Evolutionary conservation across 2,329 filamentous ascomycete genomes (phyloP), one percentile per base, ranked within the genome.

Genomic region (Xylariaceae sp.): DNA sequence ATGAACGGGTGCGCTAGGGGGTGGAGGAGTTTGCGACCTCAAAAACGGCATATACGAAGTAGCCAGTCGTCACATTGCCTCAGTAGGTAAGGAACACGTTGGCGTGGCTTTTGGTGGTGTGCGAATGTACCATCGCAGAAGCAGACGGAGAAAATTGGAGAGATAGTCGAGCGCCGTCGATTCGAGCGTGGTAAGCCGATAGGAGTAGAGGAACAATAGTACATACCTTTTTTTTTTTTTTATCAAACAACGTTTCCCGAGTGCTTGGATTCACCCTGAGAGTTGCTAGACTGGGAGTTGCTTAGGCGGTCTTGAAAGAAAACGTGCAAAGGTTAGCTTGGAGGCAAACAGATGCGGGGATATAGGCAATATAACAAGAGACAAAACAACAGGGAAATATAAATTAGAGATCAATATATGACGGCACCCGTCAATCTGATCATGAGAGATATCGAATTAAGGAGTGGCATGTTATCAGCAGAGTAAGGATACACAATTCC

Each of bases 71-170:
- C 60, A 65, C 60, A 60, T 58, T 65, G 59, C 63, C 64, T 55
- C 54, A 62, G 58, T 62, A 62, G 63, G 62, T 60, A 61, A 59
- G 57, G 48, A 57, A 50, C 58, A 52, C 59, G 62, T 64, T 63
- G 62, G 59, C 63, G 58, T 56, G 51, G 59, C 47, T 32, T 53
- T 55, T 60, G 60, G 44, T 65, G 65, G 67, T 67, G 67, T 64
- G 64, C 60, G 62, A 56, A 68, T 67, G 67, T 64, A 68, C 68
- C 67, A 66, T 68, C 68, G 65, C 65, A 69, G 64, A 19, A 61
- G 57, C 63, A 65, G 64, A 66, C 64, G 66, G 62, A 59, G 60
- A 56, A 62, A 59, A 19, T 19, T 55, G 60, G 60, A 62, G 29
- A 34, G 8, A 34, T 34, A 59, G 58, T 55, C 58, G 56, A 50